Base-by-base conservation (phyloP, 2,329 filamentous ascomycete genomes). In the Lasiodiplodia hormozganensis region DNA sequence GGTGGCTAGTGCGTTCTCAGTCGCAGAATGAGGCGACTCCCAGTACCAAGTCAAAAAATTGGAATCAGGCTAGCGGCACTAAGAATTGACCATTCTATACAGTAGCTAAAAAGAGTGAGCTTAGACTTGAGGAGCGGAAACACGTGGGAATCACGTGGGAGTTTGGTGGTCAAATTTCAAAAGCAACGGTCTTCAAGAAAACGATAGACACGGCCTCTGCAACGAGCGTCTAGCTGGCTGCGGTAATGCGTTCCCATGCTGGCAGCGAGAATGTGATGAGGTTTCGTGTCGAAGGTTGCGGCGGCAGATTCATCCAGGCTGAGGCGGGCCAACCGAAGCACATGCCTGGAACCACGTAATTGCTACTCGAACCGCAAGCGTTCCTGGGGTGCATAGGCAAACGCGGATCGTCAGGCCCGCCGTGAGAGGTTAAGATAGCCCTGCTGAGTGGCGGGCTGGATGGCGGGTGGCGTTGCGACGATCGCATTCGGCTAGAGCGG, bases 1-100 rank as follows among this genome's bases (percentile, higher is more conserved):
- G 57, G 14, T 40, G 36, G 21, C 58, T 52, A 52, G 58, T 47
- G 60, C 60, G 60, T 64, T 52, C 60, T 52, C 51, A 49, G 5
- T 34, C n/a, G 23, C 31, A 6, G 14, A 25, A 31, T 25, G 43
- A 18, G 25, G 10, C 25, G 18, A 18, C 47, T 16, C 31, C 6
- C 16, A 43, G 12, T 25, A 25, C 23, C 23, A 18, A 31, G 16
- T 18, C 14, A 4, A 21, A 25, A n/a, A 47, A 25, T 36, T 23
- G 38, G 57, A 60, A 43, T 25, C 36, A 60, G 14, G 28, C 16
- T 56, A 56, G 53, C 18, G 18, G 25, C 53, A 21, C 31, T 10
- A 12, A 28, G n/a, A 18, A 43, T 3, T 14, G 40, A 47, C 16
- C 18, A 18, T 18, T 34, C 7, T 28, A 28, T 28, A 10, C 31